Percentiles rank a stretch among this genome's conserved stretches.
These are phyloP conservation scores for Pontederia paniculata DNA, from an alignment of 176 grass and related monocot species.

Conservation along the genomic window DNA sequence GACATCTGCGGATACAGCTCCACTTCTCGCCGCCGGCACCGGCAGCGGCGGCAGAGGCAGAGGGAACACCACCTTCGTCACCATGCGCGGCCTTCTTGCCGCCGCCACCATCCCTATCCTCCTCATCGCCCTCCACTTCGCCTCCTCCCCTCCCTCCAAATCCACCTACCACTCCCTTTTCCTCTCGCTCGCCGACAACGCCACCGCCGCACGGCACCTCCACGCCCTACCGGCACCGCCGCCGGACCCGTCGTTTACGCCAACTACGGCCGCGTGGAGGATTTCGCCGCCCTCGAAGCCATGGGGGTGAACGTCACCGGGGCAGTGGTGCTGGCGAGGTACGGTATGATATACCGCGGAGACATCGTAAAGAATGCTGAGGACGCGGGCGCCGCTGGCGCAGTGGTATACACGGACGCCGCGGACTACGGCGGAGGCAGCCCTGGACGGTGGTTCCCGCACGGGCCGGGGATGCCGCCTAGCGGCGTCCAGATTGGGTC, in stretches of 20 bases:
- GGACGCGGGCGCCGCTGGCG: conserved; percentile 48
- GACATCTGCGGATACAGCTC: neutral
- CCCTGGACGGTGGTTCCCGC: conserved; percentile 31
- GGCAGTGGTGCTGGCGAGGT: conserved; percentile 49
- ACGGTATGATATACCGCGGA: conserved; percentile 64
- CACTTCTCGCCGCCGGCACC: conserved; percentile 3
- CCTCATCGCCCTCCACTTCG: conserved; percentile 18
- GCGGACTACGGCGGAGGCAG: conserved; percentile 50
- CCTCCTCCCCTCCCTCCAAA: conserved; percentile 18
- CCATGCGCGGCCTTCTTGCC: neutral
- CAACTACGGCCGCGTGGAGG: conserved; percentile 74
- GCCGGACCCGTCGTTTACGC: conserved; percentile 54
- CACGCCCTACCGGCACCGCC: conserved; percentile 60
- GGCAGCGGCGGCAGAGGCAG: conserved; percentile 11
- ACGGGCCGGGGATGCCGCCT: conserved; percentile 66
- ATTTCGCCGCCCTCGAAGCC: conserved; percentile 43
- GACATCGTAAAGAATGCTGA: conserved; percentile 65
- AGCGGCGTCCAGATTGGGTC: conserved; percentile 69
- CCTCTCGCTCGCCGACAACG: conserved; percentile 70
- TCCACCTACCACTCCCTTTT: conserved; percentile 55
- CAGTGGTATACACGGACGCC: conserved; percentile 59
- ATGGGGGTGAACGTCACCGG: conserved; percentile 62
- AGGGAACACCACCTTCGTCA: conserved; percentile 10
- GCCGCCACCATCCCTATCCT: conserved; percentile 1
- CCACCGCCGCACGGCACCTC: conserved; percentile 62